These are phyloP conservation scores for Candolleomyces aberdarensis DNA, from an alignment of 768 basidiomycete species.

Conservation along the genomic window DNA sequence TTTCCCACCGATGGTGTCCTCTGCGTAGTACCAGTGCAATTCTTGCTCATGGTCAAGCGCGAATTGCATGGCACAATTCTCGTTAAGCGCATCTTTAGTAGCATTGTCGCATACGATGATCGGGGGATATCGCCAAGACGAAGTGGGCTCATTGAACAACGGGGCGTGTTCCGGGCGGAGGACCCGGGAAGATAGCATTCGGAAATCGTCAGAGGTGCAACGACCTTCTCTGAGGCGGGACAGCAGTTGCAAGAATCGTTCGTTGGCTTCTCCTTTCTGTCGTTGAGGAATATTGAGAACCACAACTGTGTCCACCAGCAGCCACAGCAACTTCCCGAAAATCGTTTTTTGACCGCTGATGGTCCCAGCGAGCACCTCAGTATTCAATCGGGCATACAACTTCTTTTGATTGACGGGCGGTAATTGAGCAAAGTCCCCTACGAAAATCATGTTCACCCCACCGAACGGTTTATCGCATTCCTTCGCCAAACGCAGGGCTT, in stretches of 20 bases:
- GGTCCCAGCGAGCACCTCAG: too few species aligned
- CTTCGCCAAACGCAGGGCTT: constrained; percentile 30
- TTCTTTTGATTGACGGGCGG: constrained; percentile 29
- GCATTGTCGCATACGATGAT: constrained; percentile 36
- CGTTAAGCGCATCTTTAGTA: constrained; percentile 34
- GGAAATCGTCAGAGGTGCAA: background rate
- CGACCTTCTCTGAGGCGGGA: too few species aligned
- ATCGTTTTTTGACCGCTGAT: background rate
- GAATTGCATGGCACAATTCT: constrained; percentile 18
- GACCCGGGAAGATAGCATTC: background rate
- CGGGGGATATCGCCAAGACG: constrained; percentile 23
- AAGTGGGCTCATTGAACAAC: too few species aligned
- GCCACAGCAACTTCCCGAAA: too few species aligned
- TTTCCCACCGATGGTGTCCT: constrained; percentile 17
- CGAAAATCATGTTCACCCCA: constrained; percentile 35
- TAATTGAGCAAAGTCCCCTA: constrained; percentile 41
- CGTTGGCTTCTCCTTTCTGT: too few species aligned
- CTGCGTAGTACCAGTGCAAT: constrained; percentile 28
- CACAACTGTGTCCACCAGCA: too few species aligned
- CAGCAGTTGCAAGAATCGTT: too few species aligned
- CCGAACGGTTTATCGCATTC: constrained; percentile 10
- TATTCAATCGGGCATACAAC: constrained; percentile 14
- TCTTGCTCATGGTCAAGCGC: constrained; percentile 14
- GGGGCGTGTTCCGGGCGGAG: background rate
- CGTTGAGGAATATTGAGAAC: too few species aligned